Evolutionary conservation across 345 rosid species (phyloP).

Genomic region (Rubroshorea leprosula): DNA sequence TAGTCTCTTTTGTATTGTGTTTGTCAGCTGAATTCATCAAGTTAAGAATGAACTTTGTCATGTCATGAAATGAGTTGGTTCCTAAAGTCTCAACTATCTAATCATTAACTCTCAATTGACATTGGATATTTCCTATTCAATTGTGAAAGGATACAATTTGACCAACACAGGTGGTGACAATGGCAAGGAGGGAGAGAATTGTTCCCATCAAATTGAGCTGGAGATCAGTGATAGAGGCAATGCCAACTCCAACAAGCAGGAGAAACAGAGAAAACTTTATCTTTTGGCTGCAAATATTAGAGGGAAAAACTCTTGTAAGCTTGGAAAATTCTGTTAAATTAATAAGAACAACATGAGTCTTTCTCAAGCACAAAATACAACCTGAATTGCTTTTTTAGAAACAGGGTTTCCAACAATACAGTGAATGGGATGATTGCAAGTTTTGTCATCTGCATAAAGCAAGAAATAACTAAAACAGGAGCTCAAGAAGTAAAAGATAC

Average conservation of each 20-base stretch:
- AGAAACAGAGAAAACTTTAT: constrained; percentile 66
- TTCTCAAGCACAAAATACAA: constrained; percentile 8
- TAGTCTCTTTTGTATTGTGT: constrained; percentile 86
- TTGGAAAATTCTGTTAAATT: background rate
- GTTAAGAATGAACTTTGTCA: constrained; percentile 18
- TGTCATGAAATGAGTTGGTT: background rate
- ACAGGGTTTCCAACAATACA: constrained; percentile 82
- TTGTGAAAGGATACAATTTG: constrained; percentile 72
- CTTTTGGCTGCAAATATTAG: constrained; percentile 53
- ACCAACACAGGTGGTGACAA: constrained; percentile 86
- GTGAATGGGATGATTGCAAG: constrained; percentile 99
- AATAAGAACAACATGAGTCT: background rate
- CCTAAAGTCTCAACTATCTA: background rate
- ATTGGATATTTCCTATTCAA: too few relatives aligned
- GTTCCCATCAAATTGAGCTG: constrained; percentile 87
- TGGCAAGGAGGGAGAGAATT: constrained; percentile 77
- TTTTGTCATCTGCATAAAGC: constrained; percentile 76
- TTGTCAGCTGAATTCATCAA: constrained; percentile 59
- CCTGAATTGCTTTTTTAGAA: constrained; percentile 93
- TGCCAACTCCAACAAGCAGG: constrained; percentile 75
- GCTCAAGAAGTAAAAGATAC: too few relatives aligned
- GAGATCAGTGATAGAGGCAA: constrained; percentile 94
- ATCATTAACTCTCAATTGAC: too few relatives aligned
- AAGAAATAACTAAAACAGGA: background rate
- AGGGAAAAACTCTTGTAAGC: too few relatives aligned